Base-by-base conservation (phyloP, 2,329 filamentous ascomycete genomes). In the Hypoxylon sp. region DNA sequence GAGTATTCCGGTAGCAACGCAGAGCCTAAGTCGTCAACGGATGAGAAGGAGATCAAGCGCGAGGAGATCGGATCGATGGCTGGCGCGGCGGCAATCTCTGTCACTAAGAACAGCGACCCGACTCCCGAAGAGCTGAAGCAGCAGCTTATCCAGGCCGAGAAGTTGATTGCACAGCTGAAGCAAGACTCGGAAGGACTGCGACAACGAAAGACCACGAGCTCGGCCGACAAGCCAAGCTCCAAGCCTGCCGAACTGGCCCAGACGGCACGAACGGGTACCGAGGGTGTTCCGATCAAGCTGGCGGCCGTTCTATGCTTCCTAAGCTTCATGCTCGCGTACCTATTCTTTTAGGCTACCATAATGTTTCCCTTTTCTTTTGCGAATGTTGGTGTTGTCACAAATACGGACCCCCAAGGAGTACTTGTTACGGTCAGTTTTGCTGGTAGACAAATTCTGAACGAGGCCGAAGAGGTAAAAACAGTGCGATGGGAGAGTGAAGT, bases 251-350 rank as follows among this genome's bases (percentile, higher is more conserved):
- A 79, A 78, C 80, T 81, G 65, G 83, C 83, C 68, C 87, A 86
- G 73, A 83, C 83, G 71, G 82, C 81, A 65, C 83, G 81, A 75
- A 84, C 80, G 70, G 86, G 77, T 76, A 89, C 79, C 69, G 88
- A 93, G 71, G 94, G 95, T 20, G 94, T 99, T 3, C 89, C 95
- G 0, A 87, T 99, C 51, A 90, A 94, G 77, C 87, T 94, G 66
- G 92, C 92, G 46, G 94, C 95, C 20, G 82, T 88, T 20, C 82
- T 99, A 44, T 97, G 94, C 76, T 82, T 99, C 72, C 73, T 97
- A 68, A 94, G 92, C 82, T 99, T 99, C 82, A 80, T 99, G 75
- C 86, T 98, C 71, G 95, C 93, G 57, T 99, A 97, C 80, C 87
- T 98, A 79, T 93, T 99, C 83, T 99, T 99, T 80, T 99, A 89